Evolutionary conservation across 305 asterid species (phyloP), one percentile per base, ranked within the genome.

Genomic region (Fraxinus floribunda): DNA sequence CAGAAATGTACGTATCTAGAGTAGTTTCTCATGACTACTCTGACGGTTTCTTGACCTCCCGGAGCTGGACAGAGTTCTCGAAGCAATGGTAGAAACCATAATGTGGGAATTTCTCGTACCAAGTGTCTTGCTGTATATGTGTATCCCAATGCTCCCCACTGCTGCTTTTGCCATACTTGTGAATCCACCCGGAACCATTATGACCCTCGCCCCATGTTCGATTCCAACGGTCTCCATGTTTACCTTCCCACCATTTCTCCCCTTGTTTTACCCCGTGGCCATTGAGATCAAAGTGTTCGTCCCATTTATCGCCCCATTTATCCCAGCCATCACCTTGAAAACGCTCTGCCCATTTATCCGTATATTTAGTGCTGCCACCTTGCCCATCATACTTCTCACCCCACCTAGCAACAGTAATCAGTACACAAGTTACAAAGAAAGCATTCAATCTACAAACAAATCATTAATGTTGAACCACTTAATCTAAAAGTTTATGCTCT

Each of bases 261-360:
- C 99, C 98, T 85, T 95, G 98, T 91, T 94, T 95, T 26, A 94
- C 93, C 2, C 97, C 98, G 0, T 85, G 88, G 0, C 87, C 80
- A 10, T 89, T 35, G 0, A 35, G 78, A 66, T 92, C 91, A 39
- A 93, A 94, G 84, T 90, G 78, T 86, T 95, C 99, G 10, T 94
- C 99, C 99, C 99, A 95, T 84, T 95, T 95, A 70, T 95, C 99
- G 2, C 99, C 99, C 99, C 99, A 95, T 85, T 93, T 95, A 0
- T 93, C 78, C 99, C 99, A 95, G 7, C 97, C 97, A 34, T 91
- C 98, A 0, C 93, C 97, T 82, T 93, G 95, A 36, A 84, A 93
- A 3, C 97, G 90, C 93, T 95, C 99, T 0, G 98, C 98, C 98
- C 98, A 95, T 85, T 95, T 95, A 89, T 95, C 98, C 0, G 99